Conservation (phyloP, 176 grass and related monocot genomes). For the Puccinellia tenuiflora region DNA sequence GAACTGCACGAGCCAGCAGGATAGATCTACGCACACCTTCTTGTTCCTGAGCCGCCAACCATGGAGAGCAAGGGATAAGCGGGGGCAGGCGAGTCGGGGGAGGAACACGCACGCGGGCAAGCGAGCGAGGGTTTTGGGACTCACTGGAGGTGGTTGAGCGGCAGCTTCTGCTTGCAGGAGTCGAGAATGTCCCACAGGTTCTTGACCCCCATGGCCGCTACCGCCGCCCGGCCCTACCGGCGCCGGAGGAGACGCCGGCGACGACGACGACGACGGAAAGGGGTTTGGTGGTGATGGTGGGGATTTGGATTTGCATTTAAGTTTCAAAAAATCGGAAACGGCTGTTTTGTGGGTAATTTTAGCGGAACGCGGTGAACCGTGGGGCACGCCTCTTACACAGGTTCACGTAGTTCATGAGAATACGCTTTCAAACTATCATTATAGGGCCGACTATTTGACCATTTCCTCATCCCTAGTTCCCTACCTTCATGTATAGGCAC, state of each 20-base stretch:
- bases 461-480: too few relatives aligned
- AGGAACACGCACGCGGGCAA: background rate
- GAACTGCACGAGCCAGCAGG: conserved; percentile 88
- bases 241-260: background rate
- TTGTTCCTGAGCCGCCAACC: conserved; percentile 50
- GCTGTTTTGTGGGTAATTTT: background rate
- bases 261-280: background rate
- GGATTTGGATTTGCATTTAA: conserved; percentile 4
- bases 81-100: background rate
- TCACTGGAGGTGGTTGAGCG: conserved; percentile 89
- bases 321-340: background rate
- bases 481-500: too few relatives aligned
- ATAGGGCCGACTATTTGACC: too few relatives aligned
- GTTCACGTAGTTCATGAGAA: background rate
- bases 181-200: conserved; percentile 97
- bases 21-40: conserved; percentile 93
- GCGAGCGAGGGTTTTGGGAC: background rate
- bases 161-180: conserved; percentile 92
- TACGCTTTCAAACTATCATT: background rate
- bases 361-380: background rate
- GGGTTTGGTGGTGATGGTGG: background rate
- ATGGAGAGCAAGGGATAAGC: background rate
- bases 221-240: background rate
- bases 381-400: background rate
- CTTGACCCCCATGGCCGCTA: conserved; percentile 66